Evolutionary conservation across 2,329 filamentous ascomycete genomes (phyloP), one percentile per base, ranked within the genome.

Genomic region (Penicillium sp.): DNA sequence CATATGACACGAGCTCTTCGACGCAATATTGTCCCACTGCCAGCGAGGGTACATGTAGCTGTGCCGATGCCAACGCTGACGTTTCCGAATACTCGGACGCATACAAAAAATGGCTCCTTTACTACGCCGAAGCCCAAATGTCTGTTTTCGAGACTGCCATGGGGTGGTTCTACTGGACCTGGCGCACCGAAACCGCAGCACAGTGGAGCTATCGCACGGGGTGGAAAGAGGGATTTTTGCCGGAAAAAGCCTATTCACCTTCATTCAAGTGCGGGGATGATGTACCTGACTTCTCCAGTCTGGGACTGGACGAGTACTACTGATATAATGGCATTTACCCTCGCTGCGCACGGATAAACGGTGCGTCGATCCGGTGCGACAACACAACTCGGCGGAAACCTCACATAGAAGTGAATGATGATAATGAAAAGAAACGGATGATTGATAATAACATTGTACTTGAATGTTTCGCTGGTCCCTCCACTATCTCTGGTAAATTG

Each of bases 161-260:
- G 88, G 95, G 95, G 48, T 99, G 95, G 95, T 97, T 96, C 78
- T 99, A 99, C 77, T 99, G 95, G 95, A 98, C 93, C 33, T 96
- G 95, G 93, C 86, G 92, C 76, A 96, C 93, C 29, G 93, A 98
- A 79, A 82, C 77, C 63, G 87, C 90, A 48, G 81, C 87, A 58
- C 91, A 97, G 77, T 99, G 95, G 95, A 96, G 92, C 73, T 78
- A 76, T 48, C 71, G 68, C 10, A 71, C 70, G 2, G 73, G 70
- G 0, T 96, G 95, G 79, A 87, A 93, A 75, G 81, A 86, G 62
- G 93, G 91, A 0, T 79, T 93, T 48, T 74, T 99, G 76, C 95
- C 95, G 2, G 73, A 79, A 39, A 88, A 90, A 77, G 88, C 90
- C 1, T 91, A 89, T 70, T 77, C 85, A 22, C 82, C 86, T 33